Conservation (phyloP, 768 basidiomycete species). For the Wakefieldia striispora region DNA sequence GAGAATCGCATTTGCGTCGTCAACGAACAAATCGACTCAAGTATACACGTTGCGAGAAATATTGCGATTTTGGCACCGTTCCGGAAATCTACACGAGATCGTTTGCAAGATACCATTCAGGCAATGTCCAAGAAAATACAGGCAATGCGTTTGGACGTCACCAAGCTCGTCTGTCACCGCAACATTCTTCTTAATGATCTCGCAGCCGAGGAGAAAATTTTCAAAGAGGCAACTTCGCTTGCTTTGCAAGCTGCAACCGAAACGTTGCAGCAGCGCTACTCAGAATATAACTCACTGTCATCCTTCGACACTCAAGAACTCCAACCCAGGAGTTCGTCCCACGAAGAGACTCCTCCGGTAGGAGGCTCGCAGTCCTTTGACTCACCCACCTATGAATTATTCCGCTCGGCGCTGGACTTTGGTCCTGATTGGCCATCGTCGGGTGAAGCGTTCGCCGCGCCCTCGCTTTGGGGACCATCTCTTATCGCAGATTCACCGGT, state of each 20-base stretch:
- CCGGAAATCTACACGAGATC: conserved; percentile 77
- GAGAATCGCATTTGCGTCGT: conserved; percentile 53
- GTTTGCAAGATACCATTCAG: conserved; percentile 61
- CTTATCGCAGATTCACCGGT: conserved; percentile 37
- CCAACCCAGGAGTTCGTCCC: conserved; percentile 11
- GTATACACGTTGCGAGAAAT: conserved; percentile 75
- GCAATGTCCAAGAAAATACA: conserved; percentile 63
- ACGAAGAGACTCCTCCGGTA: conserved; percentile 9
- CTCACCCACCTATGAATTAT: conserved; percentile 54
- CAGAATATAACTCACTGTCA: conserved; percentile 31
- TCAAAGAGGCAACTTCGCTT: conserved; percentile 63
- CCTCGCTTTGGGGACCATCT: conserved; percentile 33
- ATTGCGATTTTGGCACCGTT: conserved; percentile 87
- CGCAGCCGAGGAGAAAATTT: conserved; percentile 63
- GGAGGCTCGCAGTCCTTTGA: conserved; percentile 34
- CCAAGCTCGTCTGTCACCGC: conserved; percentile 71
- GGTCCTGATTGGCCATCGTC: conserved; percentile 47
- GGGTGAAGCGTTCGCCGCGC: conserved; percentile 35
- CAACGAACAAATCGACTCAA: conserved; percentile 60
- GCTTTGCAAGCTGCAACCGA: conserved; percentile 74
- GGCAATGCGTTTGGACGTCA: conserved; percentile 67
- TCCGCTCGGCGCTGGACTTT: conserved; percentile 66
- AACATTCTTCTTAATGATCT: conserved; percentile 74
- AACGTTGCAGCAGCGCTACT: conserved; percentile 49
- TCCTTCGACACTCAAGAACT: conserved; percentile 36